Evolutionary conservation across 495 filamentous ascomycete genomes (phyloP).

Genomic region (Rhypophila decipiens): DNA sequence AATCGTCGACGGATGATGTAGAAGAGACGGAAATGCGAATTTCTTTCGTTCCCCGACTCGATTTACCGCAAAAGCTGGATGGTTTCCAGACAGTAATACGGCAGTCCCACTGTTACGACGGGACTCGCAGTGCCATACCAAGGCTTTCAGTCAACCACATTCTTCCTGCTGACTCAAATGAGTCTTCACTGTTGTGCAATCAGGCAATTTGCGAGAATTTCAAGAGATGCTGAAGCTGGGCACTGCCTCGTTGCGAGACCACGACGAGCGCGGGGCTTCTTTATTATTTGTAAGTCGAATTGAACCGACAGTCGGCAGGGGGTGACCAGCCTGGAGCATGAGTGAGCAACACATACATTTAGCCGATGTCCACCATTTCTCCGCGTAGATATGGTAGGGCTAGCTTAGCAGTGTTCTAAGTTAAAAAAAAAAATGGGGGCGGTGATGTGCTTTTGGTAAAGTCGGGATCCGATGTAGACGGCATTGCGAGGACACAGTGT

Average conservation of each 20-base stretch:
- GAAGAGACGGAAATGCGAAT: background rate
- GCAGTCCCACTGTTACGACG: background rate
- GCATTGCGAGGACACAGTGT: background rate
- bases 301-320: background rate
- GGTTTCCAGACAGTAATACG: background rate
- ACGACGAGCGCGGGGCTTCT: slow-evolving; percentile 1
- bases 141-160: background rate
- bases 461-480: background rate
- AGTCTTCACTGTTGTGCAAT: background rate
- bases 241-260: slow-evolving; percentile 4
- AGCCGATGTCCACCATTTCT: background rate
- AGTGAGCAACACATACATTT: background rate
- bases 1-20: background rate
- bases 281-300: slow-evolving; percentile 5
- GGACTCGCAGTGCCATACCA: background rate
- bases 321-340: background rate
- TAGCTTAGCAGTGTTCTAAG: background rate
- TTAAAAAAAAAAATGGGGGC: background rate
- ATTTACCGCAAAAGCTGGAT: background rate
- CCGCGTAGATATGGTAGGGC: background rate
- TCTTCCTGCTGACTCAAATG: background rate
- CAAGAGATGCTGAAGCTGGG: background rate
- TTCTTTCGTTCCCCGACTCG: background rate
- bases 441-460: background rate
- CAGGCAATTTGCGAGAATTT: background rate